Evolutionary conservation across 2,329 filamentous ascomycete genomes (phyloP), one percentile per base, ranked within the genome.

Genomic region (Macrophomina tecta): DNA sequence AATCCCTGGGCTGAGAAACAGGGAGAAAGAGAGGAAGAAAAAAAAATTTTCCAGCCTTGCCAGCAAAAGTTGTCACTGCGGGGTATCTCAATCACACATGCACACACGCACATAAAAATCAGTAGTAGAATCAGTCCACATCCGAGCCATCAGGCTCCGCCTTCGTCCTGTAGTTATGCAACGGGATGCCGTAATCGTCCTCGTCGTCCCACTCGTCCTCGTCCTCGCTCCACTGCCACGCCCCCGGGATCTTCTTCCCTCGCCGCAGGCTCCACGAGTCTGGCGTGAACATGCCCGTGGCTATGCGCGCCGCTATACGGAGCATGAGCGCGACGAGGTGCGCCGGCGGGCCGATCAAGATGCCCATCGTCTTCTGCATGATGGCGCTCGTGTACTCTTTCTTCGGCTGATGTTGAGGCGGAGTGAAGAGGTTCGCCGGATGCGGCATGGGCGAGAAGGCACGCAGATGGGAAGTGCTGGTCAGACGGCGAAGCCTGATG

Each of bases 301-400:
- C 86, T 69, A 97, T 92, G 69, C 87, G 89, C 0, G 91, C 89
- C 0, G 93, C 92, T 66, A 97, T 92, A 66, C 89, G 88, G 4
- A 97, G 85, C 84, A 97, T 93, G 48, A 97, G 82, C 32, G 87
- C 84, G 42, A 97, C 86, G 1, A 97, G 85, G 72, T 94, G 88
- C 40, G 90, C 87, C 0, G 94, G 93, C n/a, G 93, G 93, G 0
- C 91, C 89, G 14, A 97, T 81, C 4, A 97, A 84, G 36, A 95
- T 85, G 62, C 91, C 89, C 69, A 87, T 89, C 0, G 93, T 93
- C 78, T 92, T 94, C 66, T 90, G 87, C 32, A 97, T 85, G 36
- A 97, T 86, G 3, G 88, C 85, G 14, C 42, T 48, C 3, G 76
- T 77, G 49, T 78, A 75, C 34, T 77, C 73, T 49, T 74, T 72